phyloP scores from a whole-genome alignment of 371 early-diverging fungal species.

The Mortierella sp. region DNA sequence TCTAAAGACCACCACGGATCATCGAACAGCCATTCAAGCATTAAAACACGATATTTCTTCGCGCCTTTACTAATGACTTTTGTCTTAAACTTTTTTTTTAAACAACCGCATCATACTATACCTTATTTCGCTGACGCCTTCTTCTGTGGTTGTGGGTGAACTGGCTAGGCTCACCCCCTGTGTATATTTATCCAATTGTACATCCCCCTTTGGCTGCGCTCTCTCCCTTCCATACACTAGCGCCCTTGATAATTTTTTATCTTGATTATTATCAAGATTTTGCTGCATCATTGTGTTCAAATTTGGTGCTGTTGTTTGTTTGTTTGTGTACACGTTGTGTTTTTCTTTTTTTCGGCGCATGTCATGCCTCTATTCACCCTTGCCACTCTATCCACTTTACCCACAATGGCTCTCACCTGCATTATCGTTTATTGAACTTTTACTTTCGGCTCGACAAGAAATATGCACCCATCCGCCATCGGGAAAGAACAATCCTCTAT shows the following conservation, averaged over 20 bases:
- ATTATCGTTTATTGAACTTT: background rate
- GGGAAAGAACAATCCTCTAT: background rate
- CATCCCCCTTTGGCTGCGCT: background rate
- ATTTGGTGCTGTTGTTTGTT: conserved; percentile 6
- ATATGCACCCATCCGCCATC: background rate
- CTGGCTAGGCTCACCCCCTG: conserved; percentile 9
- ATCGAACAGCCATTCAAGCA: too few relatives aligned
- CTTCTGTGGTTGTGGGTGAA: conserved; percentile 8
- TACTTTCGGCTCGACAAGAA: background rate
- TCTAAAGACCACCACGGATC: too few relatives aligned
- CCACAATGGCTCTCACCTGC: background rate
- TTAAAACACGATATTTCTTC: too few relatives aligned
- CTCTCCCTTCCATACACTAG: conserved; percentile 1
- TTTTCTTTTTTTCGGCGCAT: background rate
- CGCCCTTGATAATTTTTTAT: conserved; percentile 29
- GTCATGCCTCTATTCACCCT: background rate
- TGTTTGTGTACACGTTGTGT: conserved; percentile 13
- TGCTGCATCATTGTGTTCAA: conserved; percentile 35
- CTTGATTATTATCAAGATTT: conserved; percentile 48
- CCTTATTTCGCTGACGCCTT: background rate
- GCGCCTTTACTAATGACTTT: too few relatives aligned
- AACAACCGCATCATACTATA: background rate
- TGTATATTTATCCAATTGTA: conserved; percentile 3
- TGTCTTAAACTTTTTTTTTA: too few relatives aligned
- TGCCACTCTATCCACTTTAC: too few relatives aligned